A percentile compares a stretch with the other conserved stretches of the same genome.
Conservation (phyloP, 108 stramenopile species). For the Seminavis robusta region DNA sequence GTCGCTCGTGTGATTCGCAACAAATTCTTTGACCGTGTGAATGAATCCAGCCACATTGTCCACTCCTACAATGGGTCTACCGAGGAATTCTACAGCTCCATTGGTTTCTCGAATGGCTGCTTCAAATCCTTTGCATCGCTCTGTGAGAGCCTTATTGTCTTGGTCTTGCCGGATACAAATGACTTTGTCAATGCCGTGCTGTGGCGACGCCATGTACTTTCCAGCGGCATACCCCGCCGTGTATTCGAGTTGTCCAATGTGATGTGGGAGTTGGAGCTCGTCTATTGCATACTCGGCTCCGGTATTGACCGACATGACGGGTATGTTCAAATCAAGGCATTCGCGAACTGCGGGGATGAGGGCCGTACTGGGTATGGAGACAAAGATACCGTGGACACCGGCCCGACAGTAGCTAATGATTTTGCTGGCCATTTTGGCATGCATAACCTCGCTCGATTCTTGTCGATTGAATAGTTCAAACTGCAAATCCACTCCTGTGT, state of each 20-base stretch:
- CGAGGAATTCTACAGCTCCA: no score
- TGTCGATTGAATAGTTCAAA: no score
- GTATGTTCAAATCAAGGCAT: conserved; percentile 5
- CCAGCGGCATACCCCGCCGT: conserved; percentile 3
- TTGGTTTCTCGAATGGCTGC: no score
- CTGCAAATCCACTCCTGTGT: no score
- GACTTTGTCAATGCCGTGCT: no score
- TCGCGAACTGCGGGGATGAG: conserved; percentile 1
- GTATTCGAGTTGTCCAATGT: conserved; percentile 9
- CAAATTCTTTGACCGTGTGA: no score
- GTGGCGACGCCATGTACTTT: neutral
- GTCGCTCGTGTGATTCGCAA: no score
- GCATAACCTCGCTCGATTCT: no score
- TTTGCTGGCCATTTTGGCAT: conserved; percentile 7
- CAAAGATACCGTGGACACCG: conserved; percentile 24
- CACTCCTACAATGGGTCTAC: no score
- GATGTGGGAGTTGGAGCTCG: no score
- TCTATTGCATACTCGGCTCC: conserved; percentile 5
- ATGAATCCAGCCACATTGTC: no score
- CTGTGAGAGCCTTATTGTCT: neutral
- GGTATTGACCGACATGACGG: conserved; percentile 14
- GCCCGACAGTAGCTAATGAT: neutral
- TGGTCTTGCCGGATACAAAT: conserved; percentile 16
- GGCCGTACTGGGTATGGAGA: conserved; percentile 10
- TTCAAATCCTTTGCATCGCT: conserved; percentile 27